Percentiles rank a stretch among this genome's conserved stretches.
These are phyloP conservation scores for Erythrophleum ivorense DNA, from an alignment of 331 rosid species.

Conservation along the genomic window DNA sequence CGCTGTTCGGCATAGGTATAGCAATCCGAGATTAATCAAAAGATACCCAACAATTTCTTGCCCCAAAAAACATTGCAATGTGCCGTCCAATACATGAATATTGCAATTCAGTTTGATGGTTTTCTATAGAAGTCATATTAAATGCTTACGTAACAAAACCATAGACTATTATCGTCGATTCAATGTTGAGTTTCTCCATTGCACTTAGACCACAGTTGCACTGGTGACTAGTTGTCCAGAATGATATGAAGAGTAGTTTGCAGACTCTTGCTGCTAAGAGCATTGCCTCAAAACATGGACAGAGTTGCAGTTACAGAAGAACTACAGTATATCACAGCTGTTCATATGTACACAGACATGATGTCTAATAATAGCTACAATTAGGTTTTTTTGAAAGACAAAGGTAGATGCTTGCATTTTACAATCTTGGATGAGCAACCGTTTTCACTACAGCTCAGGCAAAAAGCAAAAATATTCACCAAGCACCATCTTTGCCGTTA, in stretches of 20 bases:
- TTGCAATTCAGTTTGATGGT: not conserved
- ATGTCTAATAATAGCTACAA: not conserved
- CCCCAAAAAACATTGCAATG: not conserved
- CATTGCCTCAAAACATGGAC: not conserved
- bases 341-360: not conserved
- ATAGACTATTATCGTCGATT: not conserved
- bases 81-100: not conserved
- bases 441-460: conserved; percentile 6
- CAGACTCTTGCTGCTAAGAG: not conserved
- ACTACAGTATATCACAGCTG: not conserved
- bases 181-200: not conserved
- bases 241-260: not conserved
- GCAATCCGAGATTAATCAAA: not conserved
- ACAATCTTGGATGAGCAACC: conserved; percentile 5
- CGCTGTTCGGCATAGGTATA: not conserved
- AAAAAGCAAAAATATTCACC: conserved; percentile 30
- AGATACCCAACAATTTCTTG: not conserved
- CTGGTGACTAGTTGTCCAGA: not conserved
- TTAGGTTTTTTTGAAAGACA: not conserved
- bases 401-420: not conserved
- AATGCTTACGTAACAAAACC: not conserved
- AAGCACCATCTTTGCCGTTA: conserved; percentile 8
- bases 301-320: not conserved
- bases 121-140: not conserved
- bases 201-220: not conserved